These are phyloP conservation scores for Cercospora berteroae DNA, from an alignment of 2,329 filamentous ascomycete species.

Conservation along the genomic window DNA sequence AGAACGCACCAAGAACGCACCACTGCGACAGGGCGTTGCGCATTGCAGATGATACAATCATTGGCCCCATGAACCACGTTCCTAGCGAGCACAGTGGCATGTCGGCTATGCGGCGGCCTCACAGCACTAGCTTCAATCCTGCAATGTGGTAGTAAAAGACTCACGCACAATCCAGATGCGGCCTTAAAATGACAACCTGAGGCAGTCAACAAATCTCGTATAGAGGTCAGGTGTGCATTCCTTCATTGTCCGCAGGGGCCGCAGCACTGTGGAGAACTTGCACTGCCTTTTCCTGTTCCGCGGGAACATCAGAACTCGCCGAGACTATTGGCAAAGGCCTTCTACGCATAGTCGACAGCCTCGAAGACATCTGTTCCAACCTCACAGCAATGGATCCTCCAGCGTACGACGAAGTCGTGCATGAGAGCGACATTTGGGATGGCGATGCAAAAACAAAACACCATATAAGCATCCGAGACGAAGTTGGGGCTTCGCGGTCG, in stretches of 20 bases:
- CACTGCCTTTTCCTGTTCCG: neutral
- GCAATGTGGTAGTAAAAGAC: neutral
- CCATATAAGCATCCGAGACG: slow-evolving; percentile 32
- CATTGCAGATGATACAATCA: neutral
- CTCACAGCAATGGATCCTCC: slow-evolving; percentile 28
- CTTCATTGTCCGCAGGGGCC: neutral
- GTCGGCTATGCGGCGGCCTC: slow-evolving; percentile 8
- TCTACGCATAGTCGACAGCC: neutral
- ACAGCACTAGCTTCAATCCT: neutral
- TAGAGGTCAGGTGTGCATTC: slow-evolving; percentile 2
- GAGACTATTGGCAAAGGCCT: neutral
- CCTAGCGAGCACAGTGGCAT: neutral
- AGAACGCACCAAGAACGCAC: slow-evolving; percentile 8
- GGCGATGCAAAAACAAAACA: slow-evolving; percentile 22
- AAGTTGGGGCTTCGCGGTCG: slow-evolving; percentile 32
- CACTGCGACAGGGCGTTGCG: neutral
- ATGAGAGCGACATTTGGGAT: slow-evolving; percentile 11
- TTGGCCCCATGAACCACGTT: neutral
- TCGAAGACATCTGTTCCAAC: neutral
- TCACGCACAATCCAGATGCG: neutral
- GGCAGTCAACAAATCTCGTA: neutral
- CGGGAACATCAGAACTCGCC: neutral
- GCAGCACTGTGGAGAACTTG: neutral
- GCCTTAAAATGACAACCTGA: neutral
- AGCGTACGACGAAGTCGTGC: slow-evolving; percentile 33